Base-by-base conservation (phyloP, 257 asterid genomes). In the Nicotiana tabacum region DNA sequence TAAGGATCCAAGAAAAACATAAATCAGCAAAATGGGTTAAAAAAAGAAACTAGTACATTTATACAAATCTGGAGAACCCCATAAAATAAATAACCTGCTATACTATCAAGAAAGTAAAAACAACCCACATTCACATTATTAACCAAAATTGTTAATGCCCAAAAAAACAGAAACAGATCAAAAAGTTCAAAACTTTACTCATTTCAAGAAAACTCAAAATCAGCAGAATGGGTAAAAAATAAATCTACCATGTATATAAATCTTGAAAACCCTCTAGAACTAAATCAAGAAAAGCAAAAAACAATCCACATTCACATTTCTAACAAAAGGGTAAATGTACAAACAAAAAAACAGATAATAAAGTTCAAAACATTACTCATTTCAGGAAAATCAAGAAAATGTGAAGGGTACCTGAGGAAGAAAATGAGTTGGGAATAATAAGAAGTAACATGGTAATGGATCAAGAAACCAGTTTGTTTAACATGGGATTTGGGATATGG, bases 371-470 rank as follows among this genome's bases (percentile, higher is more conserved):
- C 72, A 15, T 7, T 15, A 32, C 1, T 64, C 18, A 61, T 21
- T 61, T 30, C 69, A 66, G 8, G 43, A 62, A 62, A 24, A 61
- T 21, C 35, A 62, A 62, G 33, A 32, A 32, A 66, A 66, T 32
- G 74, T 66, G 74, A 32, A 30, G 35, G 72, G 48, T 66, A 66
- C 74, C 74, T 66, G 48, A 27, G 69, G 69, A 64, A 64, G 69
- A 64, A 24, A 64, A 29, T 64, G 69, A 66, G 70, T 65, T 65
- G 70, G 10, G 39, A 65, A 65, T 65, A 65, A 37, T 8, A 65
- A 65, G n/a, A 3, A 32, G 74, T 66, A 66, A 66, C 74, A 66
- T 66, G 48, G 17, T 65, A 37, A 17, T 66, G 46, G 74, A 66
- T 66, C 74, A 66, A 66, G 6, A 66, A 29, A 65, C 21, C 70